Conservation (phyloP, 2,329 filamentous ascomycete genomes). For the Tolypocladium capitatum region DNA sequence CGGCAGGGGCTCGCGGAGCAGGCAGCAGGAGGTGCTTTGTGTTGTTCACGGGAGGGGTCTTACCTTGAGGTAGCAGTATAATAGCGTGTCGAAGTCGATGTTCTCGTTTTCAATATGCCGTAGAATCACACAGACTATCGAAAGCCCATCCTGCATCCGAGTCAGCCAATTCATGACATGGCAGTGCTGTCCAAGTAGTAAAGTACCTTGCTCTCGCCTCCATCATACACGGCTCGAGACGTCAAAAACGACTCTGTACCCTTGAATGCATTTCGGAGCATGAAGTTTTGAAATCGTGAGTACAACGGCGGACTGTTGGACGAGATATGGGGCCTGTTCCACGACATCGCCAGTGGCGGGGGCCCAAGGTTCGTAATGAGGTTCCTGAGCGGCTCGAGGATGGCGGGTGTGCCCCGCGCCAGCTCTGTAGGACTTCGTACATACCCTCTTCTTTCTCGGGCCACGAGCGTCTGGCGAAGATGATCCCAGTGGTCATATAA, state of each 20-base stretch:
- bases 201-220: conserved; percentile 53
- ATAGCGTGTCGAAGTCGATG: conserved; percentile 50
- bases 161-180: neutral
- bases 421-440: conserved; percentile 42
- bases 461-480: conserved; percentile 49
- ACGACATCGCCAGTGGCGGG: conserved; percentile 54
- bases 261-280: conserved; percentile 55
- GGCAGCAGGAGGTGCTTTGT: neutral
- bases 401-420: conserved; percentile 36
- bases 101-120: conserved; percentile 53
- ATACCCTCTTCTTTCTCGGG: conserved; percentile 43
- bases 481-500: conserved; percentile 62
- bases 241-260: conserved; percentile 52
- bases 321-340: conserved; percentile 55
- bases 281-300: conserved; percentile 59
- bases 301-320: conserved; percentile 50
- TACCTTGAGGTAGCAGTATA: conserved; percentile 57
- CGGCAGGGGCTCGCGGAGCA: neutral
- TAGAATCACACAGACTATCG: conserved; percentile 56
- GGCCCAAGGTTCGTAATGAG: conserved; percentile 55
- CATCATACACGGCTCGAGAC: conserved; percentile 54
- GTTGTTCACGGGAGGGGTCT: conserved; percentile 2
- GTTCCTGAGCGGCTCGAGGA: conserved; percentile 46
- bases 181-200: neutral
- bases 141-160: conserved; percentile 44